Evolutionary conservation across 163 green algal genomes (phyloP), one percentile per base, ranked within the genome.

Genomic region (Chloroidium sp.): DNA sequence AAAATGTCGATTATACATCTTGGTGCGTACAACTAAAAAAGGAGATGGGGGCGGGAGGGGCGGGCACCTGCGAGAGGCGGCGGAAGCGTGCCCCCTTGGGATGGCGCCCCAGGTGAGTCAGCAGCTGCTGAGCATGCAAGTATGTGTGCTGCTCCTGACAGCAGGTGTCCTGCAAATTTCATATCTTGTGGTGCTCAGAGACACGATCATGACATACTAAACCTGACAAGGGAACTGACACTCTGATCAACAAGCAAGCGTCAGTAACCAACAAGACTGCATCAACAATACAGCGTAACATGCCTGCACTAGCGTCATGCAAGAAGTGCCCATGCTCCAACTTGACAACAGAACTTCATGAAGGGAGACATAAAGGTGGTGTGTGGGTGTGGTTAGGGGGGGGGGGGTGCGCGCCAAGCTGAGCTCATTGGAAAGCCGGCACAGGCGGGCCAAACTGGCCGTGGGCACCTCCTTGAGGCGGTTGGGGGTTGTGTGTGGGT

Each of bases 101-200:
- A 69, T 87, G 78, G 6, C 59, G 57, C 6, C 69, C 81, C 61
- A 90, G 78, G 6, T 78, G 57, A 1, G 57, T 61, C 61, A 90
- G 81, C 62, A 90, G 60, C 80, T 87, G 84, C 86, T 92, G 90
- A 10, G 88, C 90, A 76, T 96, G 90, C 61, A 92, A 72, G 76
- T 95, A 96, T 1, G 87, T 93, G 88, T 93, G 92, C 80, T 91
- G 85, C 79, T 82, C 89, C 72, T 81, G 79, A 67, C 84, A 87
- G 79, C 86, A 92, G 74, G 85, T 90, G 60, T 90, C 87, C 61
- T 84, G 74, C 69, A 57, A 36, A 36, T 36, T 36, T 36, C 36
- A 36, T 36, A 36, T 36, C 36, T 36, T 36, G 36, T 36, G 36
- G 36, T 36, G 36, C 36, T 36, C 36, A 36, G 36, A 36, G 36